Conservation (phyloP, 2,329 filamentous ascomycete species). For the Sclerotinia nivalis region DNA sequence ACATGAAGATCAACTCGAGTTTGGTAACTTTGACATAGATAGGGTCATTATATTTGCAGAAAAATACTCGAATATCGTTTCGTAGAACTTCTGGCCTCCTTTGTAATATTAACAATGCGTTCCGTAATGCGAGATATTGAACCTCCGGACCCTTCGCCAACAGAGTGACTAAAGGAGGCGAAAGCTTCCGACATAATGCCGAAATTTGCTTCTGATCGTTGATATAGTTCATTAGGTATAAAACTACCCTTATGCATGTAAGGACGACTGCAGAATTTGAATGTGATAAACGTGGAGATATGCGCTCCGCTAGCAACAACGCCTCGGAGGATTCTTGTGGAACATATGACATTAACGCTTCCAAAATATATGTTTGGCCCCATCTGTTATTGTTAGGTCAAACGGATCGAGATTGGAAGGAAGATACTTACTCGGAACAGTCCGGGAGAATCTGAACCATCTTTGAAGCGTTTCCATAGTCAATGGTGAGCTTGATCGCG, state of each 20-base stretch:
- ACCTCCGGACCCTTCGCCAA: slow-evolving; percentile 96
- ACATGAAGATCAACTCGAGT: slow-evolving; percentile 97
- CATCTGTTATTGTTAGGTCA: slow-evolving; percentile 58
- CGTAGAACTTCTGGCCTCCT: slow-evolving; percentile 87
- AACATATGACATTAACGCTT: slow-evolving; percentile 96
- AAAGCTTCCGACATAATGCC: slow-evolving; percentile 85
- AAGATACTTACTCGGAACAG: slow-evolving; percentile 80
- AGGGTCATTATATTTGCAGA: slow-evolving; percentile 99
- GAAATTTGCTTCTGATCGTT: slow-evolving; percentile 86
- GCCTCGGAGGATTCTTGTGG: slow-evolving; percentile 90
- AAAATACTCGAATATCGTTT: slow-evolving; percentile 98
- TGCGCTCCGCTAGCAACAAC: slow-evolving; percentile 84
- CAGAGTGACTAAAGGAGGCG: slow-evolving; percentile 89
- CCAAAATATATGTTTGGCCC: slow-evolving; percentile 98
- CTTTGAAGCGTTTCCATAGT: slow-evolving; percentile 96
- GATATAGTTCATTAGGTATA: slow-evolving; percentile 99
- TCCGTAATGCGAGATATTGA: slow-evolving; percentile 93
- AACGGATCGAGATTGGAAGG: background rate
- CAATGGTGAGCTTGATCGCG: slow-evolving; percentile 95
- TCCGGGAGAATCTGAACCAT: slow-evolving; percentile 95
- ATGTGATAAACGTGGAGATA: slow-evolving; percentile 92
- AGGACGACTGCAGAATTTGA: slow-evolving; percentile 96
- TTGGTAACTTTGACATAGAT: slow-evolving; percentile 99
- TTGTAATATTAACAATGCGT: slow-evolving; percentile 91
- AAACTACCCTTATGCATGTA: slow-evolving; percentile 91